Evolutionary conservation across 2,329 filamentous ascomycete species (phyloP), one percentile per base, ranked within the genome.

Genomic region (Bipolaris gigantea): DNA sequence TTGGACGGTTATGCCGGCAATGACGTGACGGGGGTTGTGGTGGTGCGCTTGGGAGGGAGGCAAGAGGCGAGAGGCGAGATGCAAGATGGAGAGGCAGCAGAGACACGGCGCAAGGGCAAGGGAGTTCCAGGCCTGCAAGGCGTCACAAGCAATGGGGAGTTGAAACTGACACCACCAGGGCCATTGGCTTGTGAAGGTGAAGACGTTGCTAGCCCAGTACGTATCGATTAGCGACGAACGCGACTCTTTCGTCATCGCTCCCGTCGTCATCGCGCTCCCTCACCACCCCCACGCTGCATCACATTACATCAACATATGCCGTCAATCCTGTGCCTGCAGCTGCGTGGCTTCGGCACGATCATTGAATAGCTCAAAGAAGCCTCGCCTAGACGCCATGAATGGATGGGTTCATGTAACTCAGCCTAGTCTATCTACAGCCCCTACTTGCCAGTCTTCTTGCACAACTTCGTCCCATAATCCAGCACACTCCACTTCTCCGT

Each of bases 381-480:
- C 7, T 16, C 8, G 21, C 11, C 44, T 4, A 46, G 13, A 30
- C 1, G 15, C 21, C 8, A 36, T 23, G 8, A 16, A 15, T 30
- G 27, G 10, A 30, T 11, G 10, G 4, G 10, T 30, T 11, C 10
- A 13, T 30, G 27, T 30, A 30, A 13, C 4, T 30, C 27, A 30
- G 10, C 27, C 27, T 30, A 11, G 27, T 30, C 27, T 30, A 30
- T 30, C 10, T 8, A 36, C 23, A 45, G 25, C 19, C 13, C 33
- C 33, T 38, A 47, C 42, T 40, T 50, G 13, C 38, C 53, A 15
- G 42, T 54, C 53, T 63, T 66, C 57, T 66, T 68, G 50, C 71
- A 73, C 34, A 73, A 63, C 55, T 71, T 73, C 23, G 61, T 69
- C n/a, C 70, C 71, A 32, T 64, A 69, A 36, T 73, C 70, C 39